phyloP scores from a whole-genome alignment of 2,329 filamentous ascomycete species.

The Camptophora hylomeconis region DNA sequence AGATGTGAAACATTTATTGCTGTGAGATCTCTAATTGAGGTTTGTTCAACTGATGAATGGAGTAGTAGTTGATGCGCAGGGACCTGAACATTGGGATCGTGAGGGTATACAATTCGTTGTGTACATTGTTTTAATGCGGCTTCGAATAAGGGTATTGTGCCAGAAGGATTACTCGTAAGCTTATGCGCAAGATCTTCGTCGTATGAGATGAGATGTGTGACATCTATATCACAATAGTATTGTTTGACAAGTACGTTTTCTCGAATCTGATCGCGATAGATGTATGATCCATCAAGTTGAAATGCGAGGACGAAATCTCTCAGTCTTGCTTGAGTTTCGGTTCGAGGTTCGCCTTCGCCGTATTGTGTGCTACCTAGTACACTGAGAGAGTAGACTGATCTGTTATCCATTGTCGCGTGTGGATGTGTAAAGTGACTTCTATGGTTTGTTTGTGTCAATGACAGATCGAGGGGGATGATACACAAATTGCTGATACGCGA shows the following conservation, averaged over 20 bases:
- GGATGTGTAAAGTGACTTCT: background rate
- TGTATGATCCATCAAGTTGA: conserved; percentile 82
- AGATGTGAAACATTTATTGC: conserved; percentile 85
- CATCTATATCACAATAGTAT: conserved; percentile 92
- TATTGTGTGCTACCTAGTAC: conserved; percentile 59
- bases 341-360: conserved; percentile 54
- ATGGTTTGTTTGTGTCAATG: conserved; percentile 1
- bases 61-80: conserved; percentile 91
- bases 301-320: conserved; percentile 90
- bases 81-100: conserved; percentile 51
- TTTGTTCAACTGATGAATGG: conserved; percentile 79
- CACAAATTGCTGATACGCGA: background rate
- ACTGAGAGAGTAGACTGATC: conserved; percentile 74
- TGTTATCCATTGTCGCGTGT: conserved; percentile 63
- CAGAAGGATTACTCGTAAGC: conserved; percentile 76
- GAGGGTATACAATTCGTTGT: conserved; percentile 82
- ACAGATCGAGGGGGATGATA: background rate
- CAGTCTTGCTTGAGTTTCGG: conserved; percentile 64
- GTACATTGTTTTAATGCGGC: conserved; percentile 80
- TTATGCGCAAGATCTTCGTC: conserved; percentile 89
- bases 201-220: conserved; percentile 89
- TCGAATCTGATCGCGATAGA: conserved; percentile 93
- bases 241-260: conserved; percentile 91
- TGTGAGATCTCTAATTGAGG: conserved; percentile 86
- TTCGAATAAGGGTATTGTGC: conserved; percentile 91